Conservation (phyloP, 495 filamentous ascomycete genomes). For the Lentithecium fluviatile region DNA sequence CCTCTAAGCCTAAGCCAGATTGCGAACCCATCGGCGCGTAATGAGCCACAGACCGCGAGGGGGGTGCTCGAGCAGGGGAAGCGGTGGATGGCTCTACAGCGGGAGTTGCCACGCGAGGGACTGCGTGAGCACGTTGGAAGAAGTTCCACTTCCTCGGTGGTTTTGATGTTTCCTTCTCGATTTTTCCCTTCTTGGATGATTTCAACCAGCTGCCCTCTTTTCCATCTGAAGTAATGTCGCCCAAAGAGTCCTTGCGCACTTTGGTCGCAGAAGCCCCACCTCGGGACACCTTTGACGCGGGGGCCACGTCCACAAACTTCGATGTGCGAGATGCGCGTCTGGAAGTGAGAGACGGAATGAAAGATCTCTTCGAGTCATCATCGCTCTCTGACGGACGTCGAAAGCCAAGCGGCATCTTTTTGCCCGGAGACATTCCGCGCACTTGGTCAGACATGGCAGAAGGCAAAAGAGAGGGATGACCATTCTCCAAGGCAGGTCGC, state of each 20-base stretch:
- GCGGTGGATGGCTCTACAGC: conserved; percentile 48
- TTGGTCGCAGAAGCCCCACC: conserved; percentile 40
- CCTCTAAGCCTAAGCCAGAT: conserved; percentile 65
- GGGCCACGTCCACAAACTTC: conserved; percentile 24
- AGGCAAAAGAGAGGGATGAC: conserved; percentile 37
- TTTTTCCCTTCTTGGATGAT: conserved; percentile 40
- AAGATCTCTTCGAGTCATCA: conserved; percentile 32
- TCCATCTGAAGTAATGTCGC: conserved; percentile 39
- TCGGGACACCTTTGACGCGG: conserved; percentile 24
- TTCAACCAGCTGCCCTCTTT: conserved; percentile 46
- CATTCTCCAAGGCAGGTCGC: conserved; percentile 10
- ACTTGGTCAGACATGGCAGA: conserved; percentile 40
- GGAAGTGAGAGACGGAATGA: conserved; percentile 35
- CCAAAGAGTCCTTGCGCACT: conserved; percentile 24
- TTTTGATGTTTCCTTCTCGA: conserved; percentile 32
- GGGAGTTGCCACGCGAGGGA: conserved; percentile 46
- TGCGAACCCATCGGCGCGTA: conserved; percentile 79
- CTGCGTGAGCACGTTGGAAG: conserved; percentile 68
- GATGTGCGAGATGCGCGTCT: conserved; percentile 38
- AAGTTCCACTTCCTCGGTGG: conserved; percentile 73
- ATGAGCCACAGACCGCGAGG: conserved; percentile 60
- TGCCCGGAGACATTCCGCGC: conserved; percentile 23
- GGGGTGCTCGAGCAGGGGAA: conserved; percentile 35
- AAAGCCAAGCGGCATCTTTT: conserved; percentile 17
- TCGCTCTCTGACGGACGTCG: conserved; percentile 39